Percentiles rank a stretch among this genome's conserved stretches.
These are phyloP conservation scores for Phaeosphaeria sp. DNA, from an alignment of 2,329 filamentous ascomycete genomes.

Conservation along the genomic window DNA sequence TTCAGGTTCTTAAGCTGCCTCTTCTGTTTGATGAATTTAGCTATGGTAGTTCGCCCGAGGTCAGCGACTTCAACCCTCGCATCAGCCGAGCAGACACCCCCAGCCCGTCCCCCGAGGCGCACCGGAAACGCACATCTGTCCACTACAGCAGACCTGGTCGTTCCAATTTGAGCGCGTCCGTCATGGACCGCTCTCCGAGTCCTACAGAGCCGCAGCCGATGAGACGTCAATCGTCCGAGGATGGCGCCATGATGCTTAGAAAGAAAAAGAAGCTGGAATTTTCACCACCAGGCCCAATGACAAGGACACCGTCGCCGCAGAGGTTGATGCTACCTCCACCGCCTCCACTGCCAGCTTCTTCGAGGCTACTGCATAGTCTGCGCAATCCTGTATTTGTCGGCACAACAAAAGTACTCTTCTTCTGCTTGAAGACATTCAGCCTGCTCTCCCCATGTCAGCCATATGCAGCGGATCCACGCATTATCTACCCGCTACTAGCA, in stretches of 20 bases:
- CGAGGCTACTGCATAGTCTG: slow-evolving; percentile 17
- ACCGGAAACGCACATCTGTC: slow-evolving; percentile 30
- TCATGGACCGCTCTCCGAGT: slow-evolving; percentile 44
- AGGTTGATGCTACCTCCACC: slow-evolving; percentile 45
- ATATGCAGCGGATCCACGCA: slow-evolving; percentile 67
- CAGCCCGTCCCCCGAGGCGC: slow-evolving; percentile 34
- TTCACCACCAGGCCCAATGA: slow-evolving; percentile 21
- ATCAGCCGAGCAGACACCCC: slow-evolving; percentile 55
- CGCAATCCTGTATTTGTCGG: slow-evolving; percentile 39
- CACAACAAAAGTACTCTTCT: slow-evolving; percentile 64
- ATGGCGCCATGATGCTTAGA: slow-evolving; percentile 38
- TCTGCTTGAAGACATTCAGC: slow-evolving; percentile 71
- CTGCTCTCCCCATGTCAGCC: slow-evolving; percentile 75
- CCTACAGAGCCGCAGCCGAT: slow-evolving; percentile 28
- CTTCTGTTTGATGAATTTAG: slow-evolving; percentile 55
- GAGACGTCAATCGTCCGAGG: slow-evolving; percentile 29
- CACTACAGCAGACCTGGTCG: slow-evolving; percentile 39
- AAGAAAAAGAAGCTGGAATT: slow-evolving; percentile 38
- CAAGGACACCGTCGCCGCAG: slow-evolving; percentile 25
- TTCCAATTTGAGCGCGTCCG: slow-evolving; percentile 42
- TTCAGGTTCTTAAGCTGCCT: slow-evolving; percentile 76
- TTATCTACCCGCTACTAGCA: slow-evolving; percentile 71
- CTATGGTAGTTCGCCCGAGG: slow-evolving; percentile 45
- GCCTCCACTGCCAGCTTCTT: slow-evolving; percentile 15
- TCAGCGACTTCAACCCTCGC: slow-evolving; percentile 46